A percentile compares a stretch with the other conserved stretches of the same genome.
Conservation (phyloP, 345 rosid genomes). For the Carallia brachiata region DNA sequence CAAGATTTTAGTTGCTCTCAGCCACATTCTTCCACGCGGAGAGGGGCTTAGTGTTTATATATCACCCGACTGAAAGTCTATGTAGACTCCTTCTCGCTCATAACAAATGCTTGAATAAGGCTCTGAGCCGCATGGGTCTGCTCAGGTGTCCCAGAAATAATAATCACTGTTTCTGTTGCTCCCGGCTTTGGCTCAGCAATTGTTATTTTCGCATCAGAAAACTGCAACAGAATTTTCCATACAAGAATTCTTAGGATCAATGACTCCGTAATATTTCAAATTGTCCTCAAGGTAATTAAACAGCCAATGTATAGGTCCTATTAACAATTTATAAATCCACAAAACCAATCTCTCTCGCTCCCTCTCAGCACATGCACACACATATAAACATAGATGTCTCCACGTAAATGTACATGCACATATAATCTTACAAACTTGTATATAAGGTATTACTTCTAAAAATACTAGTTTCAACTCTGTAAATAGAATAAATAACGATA, state of each 20-base stretch:
- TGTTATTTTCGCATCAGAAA: conserved; percentile 65
- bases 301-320: background rate
- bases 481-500: background rate
- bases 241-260: conserved; percentile 9
- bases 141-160: conserved; percentile 79
- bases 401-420: background rate
- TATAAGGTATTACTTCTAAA: background rate
- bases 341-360: background rate
- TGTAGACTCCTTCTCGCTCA: conserved; percentile 54
- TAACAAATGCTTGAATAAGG: conserved; percentile 79
- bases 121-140: conserved; percentile 81
- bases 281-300: background rate
- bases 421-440: background rate
- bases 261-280: background rate
- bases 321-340: background rate
- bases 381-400: too few species aligned
- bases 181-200: conserved; percentile 60
- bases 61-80: conserved; percentile 21
- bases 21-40: too few species aligned
- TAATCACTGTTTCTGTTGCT: conserved; percentile 55
- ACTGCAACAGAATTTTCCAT: conserved; percentile 30
- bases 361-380: background rate
- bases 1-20: background rate
- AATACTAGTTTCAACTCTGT: background rate
- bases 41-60: background rate